Evolutionary conservation across 1,139 yeast genomes (phyloP).

Genomic region (Taphrina populina): DNA sequence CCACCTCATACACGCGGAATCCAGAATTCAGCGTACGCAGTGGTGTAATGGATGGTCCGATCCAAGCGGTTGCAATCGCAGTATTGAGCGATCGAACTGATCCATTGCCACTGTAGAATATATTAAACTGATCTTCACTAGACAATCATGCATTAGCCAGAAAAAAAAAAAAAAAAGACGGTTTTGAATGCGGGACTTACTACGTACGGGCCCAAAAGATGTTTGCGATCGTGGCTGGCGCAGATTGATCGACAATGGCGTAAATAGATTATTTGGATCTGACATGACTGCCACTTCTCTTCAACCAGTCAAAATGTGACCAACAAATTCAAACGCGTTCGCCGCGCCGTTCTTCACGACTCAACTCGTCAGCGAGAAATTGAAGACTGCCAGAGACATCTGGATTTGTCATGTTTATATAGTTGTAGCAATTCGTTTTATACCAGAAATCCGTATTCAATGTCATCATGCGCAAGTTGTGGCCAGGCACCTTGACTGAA

Average conservation of each 20-base stretch:
- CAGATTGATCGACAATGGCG: conserved; percentile 62
- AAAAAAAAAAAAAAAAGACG: no score
- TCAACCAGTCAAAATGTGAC: conserved; percentile 63
- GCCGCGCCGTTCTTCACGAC: conserved; percentile 57
- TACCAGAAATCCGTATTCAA: conserved; percentile 68
- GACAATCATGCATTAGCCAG: no score
- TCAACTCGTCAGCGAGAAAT: conserved; percentile 61
- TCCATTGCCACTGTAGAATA: conserved; percentile 46
- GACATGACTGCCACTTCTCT: conserved; percentile 57
- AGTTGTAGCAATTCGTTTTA: conserved; percentile 63
- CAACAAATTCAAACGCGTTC: conserved; percentile 70
- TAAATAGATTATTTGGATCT: conserved; percentile 59
- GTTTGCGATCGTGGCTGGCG: conserved; percentile 67
- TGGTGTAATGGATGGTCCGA: conserved; percentile 67
- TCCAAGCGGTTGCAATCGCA: conserved; percentile 56
- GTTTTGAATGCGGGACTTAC: no score
- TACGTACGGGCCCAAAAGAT: conserved; percentile 75
- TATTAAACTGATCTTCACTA: conserved; percentile 59
- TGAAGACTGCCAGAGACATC: conserved; percentile 66
- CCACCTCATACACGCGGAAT: conserved; percentile 72
- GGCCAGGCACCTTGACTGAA: conserved; percentile 53
- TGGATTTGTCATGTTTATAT: conserved; percentile 56
- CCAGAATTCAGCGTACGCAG: conserved; percentile 60
- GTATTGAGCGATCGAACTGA: background rate
- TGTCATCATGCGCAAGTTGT: conserved; percentile 62